Evolutionary conservation across 257 asterid genomes (phyloP).

Genomic region (Forsythia suspensa): DNA sequence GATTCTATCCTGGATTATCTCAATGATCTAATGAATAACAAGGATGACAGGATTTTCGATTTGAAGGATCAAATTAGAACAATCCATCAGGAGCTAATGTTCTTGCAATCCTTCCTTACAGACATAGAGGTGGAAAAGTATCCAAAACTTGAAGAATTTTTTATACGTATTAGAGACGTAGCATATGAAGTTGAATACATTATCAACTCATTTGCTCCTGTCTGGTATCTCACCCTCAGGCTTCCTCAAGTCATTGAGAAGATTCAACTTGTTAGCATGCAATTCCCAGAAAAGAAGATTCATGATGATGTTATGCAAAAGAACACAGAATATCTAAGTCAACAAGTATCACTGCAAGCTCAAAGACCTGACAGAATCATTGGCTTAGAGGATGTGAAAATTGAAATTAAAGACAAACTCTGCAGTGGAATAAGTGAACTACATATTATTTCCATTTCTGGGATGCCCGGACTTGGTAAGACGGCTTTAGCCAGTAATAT

Average conservation of each 20-base stretch:
- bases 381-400: not conserved
- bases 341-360: not conserved
- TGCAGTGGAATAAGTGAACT: fast-evolving
- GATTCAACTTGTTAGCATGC: not conserved
- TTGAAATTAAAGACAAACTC: not conserved
- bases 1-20: no score
- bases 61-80: not conserved
- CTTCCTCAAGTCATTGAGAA: not conserved
- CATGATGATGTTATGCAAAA: not conserved
- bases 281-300: not conserved
- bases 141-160: not conserved
- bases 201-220: no score
- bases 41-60: no score
- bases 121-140: not conserved
- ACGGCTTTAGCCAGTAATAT: not conserved
- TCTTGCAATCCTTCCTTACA: not conserved
- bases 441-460: not conserved
- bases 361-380: not conserved
- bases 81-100: not conserved
- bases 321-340: not conserved
- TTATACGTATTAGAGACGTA: conserved; percentile 11
- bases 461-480: not conserved
- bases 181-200: conserved; percentile 19
- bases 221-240: no score
- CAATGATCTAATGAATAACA: no score